Base-by-base conservation (phyloP, 225 moss, liverwort and hornwort species). In the Marchantia paleacea region DNA sequence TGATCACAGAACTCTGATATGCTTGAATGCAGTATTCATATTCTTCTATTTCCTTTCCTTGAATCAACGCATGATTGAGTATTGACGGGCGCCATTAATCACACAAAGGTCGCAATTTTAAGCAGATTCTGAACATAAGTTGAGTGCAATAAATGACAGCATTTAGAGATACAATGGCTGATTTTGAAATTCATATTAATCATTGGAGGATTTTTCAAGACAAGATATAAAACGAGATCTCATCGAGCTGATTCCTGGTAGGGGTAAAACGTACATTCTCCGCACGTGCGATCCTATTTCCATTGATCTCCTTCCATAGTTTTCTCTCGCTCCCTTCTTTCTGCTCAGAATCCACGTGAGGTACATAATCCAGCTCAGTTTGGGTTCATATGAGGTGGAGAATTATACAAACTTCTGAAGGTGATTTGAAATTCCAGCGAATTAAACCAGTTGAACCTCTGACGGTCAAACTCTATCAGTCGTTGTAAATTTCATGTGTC, bases 311-410 rank as follows among this genome's bases (percentile, higher is more conserved):
- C n/a, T 62, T 62, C 24, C 62, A 22, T 62, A 19, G 24, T 24
- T 62, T 6, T 16, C 63, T 77, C 63, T 55, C 55, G 52, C 24
- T 54, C 53, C 52, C 3, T 55, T 54, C 63, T 72, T 80, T 77
- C 77, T 84, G 72, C 68, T 80, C 28, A 12, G 20, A 50, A 8
- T 26, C 24, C 14, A 52, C 6, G 74, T 52, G 74, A 74, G 74
- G 54, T 24, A 9, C 24, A 24, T 8, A 62, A n/a, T n/a, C 22
- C 28, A 74, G 12, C 14, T 31, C 68, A 8, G 14, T 68, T 28
- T 14, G 39, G 39, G 3, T 68, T 62, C n/a, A 62, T 62, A 7
- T 19, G 60, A 39, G 39, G 39, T 39, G 39, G 39, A 39, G 39
- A 20, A 60, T 22, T 60, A 7, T 7, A 1, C 22, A 7, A 15